phyloP scores from a whole-genome alignment of 768 basidiomycete species.

The Hirschioporus abietinus region DNA sequence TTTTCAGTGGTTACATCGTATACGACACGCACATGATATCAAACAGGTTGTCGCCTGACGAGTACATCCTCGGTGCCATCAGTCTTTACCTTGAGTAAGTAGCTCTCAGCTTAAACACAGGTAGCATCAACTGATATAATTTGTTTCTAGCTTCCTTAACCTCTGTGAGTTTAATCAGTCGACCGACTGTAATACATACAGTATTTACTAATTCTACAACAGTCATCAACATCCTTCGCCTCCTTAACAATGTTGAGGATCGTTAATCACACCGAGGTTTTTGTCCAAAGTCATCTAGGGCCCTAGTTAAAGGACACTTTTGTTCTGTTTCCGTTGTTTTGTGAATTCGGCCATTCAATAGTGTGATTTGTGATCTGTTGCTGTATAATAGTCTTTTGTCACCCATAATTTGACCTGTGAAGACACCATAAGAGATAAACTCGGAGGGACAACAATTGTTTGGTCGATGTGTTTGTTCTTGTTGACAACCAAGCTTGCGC shows the following conservation, averaged over 20 bases:
- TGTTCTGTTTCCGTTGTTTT: not conserved
- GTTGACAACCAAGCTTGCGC: not conserved
- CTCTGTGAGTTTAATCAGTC: conserved; percentile 54
- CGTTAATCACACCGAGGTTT: conserved; percentile 18
- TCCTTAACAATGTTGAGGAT: conserved; percentile 56
- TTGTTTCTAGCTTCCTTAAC: conserved; percentile 65
- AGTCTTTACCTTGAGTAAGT: conserved; percentile 92
- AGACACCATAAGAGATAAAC: not conserved
- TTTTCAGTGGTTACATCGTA: conserved; percentile 88
- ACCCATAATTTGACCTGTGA: not conserved
- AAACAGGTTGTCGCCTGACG: conserved; percentile 84
- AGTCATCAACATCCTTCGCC: conserved; percentile 84
- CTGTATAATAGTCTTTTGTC: not conserved
- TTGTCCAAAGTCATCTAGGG: not conserved
- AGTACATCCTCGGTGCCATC: conserved; percentile 87
- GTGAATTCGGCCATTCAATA: not conserved
- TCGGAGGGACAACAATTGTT: not conserved
- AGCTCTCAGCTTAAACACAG: not conserved
- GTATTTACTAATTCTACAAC: conserved; percentile 8
- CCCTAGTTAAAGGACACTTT: not conserved
- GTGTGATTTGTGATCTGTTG: not conserved
- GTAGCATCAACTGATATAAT: conserved; percentile 15
- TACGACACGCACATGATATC: conserved; percentile 92
- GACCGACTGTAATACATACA: not conserved
- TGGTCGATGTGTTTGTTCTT: not conserved